These are phyloP conservation scores for Eucalyptus erythrocorys DNA, from an alignment of 345 rosid genomes.

Conservation along the genomic window DNA sequence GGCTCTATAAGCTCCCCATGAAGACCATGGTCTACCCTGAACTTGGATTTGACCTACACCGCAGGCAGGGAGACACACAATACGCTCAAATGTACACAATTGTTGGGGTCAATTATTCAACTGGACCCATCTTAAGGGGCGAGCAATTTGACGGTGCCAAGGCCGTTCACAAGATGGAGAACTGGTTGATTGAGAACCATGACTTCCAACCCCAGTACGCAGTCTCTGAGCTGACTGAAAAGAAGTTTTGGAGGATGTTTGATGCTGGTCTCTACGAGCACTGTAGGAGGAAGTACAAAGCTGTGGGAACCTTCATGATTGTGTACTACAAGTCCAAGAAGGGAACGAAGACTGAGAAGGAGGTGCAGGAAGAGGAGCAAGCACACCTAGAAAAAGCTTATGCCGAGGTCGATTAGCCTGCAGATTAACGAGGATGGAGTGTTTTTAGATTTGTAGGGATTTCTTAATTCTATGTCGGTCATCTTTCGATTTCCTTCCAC, in stretches of 20 bases:
- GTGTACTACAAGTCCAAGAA: slow-evolving; percentile 97
- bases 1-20: slow-evolving; percentile 74
- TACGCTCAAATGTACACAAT: slow-evolving; percentile 98
- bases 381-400: slow-evolving; percentile 71
- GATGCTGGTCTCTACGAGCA: slow-evolving; percentile 78
- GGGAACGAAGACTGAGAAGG: slow-evolving; percentile 98
- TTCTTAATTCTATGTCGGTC: background rate
- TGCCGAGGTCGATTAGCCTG: slow-evolving; percentile 29
- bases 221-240: slow-evolving; percentile 83
- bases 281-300: slow-evolving; percentile 75
- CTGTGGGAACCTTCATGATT: slow-evolving; percentile 96
- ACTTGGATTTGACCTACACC: slow-evolving; percentile 79
- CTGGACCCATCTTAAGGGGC: slow-evolving; percentile 88
- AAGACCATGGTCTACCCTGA: slow-evolving; percentile 93
- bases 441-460: background rate
- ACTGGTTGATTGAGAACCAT: slow-evolving; percentile 88
- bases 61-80: slow-evolving; percentile 79
- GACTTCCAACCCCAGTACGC: slow-evolving; percentile 97
- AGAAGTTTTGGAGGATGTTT: slow-evolving; percentile 96
- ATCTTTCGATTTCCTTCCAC: background rate
- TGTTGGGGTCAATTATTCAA: slow-evolving; percentile 90
- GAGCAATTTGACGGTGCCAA: slow-evolving; percentile 80
- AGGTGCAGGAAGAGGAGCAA: slow-evolving; percentile 90
- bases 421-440: background rate
- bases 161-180: slow-evolving; percentile 83